Conservation (phyloP, 306 rosid genomes). For the Cicer yamashitae region DNA sequence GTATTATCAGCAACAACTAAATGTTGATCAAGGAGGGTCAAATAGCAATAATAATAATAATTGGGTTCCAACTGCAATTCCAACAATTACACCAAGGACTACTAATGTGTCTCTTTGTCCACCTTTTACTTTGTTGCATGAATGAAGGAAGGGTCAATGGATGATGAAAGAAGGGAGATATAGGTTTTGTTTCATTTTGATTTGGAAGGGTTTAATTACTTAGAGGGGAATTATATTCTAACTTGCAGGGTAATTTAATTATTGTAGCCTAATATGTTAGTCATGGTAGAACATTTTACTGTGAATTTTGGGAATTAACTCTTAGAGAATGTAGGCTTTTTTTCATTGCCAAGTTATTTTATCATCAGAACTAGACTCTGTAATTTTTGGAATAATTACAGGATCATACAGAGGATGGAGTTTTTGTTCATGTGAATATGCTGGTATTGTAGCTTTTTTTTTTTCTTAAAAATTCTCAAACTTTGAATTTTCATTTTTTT, state of each 20-base stretch:
- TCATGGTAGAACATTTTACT: constrained; percentile 53
- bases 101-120: constrained; percentile 55
- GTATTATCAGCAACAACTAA: constrained; percentile 61
- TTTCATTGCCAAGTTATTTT: constrained; percentile 51
- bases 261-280: constrained; percentile 43
- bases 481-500: not conserved
- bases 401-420: constrained; percentile 40
- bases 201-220: constrained; percentile 15
- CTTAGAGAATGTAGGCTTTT: constrained; percentile 32
- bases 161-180: constrained; percentile 32
- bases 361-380: constrained; percentile 42
- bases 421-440: constrained; percentile 28
- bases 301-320: constrained; percentile 58
- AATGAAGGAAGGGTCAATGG: constrained; percentile 33
- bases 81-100: constrained; percentile 64
- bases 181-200: constrained; percentile 3
- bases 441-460: not conserved
- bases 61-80: constrained; percentile 78
- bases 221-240: constrained; percentile 11
- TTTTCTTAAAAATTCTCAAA: constrained; percentile 12
- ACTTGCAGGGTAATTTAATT: constrained; percentile 35
- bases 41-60: constrained; percentile 9
- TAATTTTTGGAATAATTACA: constrained; percentile 49
- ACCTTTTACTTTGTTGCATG: constrained; percentile 77
- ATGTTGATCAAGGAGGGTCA: constrained; percentile 30